Base-by-base conservation (phyloP, 2,329 filamentous ascomycete genomes). In the Aspergillus sojae region DNA sequence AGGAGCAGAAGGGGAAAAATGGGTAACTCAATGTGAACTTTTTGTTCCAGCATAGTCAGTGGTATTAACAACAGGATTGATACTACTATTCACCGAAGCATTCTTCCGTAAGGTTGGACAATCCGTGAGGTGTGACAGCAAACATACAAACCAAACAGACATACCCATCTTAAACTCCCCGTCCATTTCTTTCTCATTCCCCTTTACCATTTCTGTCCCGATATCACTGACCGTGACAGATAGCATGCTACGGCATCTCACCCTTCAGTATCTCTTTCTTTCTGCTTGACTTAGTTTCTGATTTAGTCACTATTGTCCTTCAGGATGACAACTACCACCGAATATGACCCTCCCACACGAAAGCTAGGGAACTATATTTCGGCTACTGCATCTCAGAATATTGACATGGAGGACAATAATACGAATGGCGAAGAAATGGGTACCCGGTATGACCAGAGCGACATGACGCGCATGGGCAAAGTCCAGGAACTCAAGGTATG, bases 401-500 rank as follows among this genome's bases (percentile, higher is more conserved):
- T 67, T 45, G 66, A 68, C 46, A 39, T 61, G 21, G 58, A 54
- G 11, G 34, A 53, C 2, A 46, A 55, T 4, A 39, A 50, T 11
- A 60, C 60, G 23, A 26, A 54, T 26, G 21, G 45, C 3, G 60
- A 39, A 1, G 54, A 65, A 12, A 26, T 54, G 9, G 67, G 67
- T 5, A 71, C 61, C 12, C 55, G 63, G 1, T 66, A 68, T 28
- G 72, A 75, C 50, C 66, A 69, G 19, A 65, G 62, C 62, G 73
- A 75, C 39, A 75, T 75, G 73, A 62, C 62, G 6, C 73, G 73
- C 12, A 74, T 75, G 72, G 72, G 73, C 26, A 75, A 75, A 57
- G 59, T 67, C 4, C 73, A 74, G 46, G 70, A 74, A 50, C 65
- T 76, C n/a, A 75, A 70, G 66, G 72, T 70, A 60, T 23, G 55